Evolutionary conservation across 2,329 filamentous ascomycete species (phyloP), one percentile per base, ranked within the genome.

Genomic region (Purpureocillium lavendulum): DNA sequence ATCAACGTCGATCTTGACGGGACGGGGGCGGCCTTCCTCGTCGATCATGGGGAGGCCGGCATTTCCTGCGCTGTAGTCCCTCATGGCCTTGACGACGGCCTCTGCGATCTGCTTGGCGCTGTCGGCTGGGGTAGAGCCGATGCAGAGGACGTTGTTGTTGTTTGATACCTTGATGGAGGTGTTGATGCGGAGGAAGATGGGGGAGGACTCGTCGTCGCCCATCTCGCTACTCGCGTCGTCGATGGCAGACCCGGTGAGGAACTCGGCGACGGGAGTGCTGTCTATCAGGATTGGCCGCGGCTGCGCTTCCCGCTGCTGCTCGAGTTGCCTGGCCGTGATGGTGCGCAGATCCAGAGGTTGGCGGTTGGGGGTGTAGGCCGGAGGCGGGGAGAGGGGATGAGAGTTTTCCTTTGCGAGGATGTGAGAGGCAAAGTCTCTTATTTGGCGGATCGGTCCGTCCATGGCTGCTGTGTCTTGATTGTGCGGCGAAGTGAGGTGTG

Each of bases 121-220:
- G 4, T 56, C 53, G 5, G 61, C 52, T 2, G 66, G 60, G 5
- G 64, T 59, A 4, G 61, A 51, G 1, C 57, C 49, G 15, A 73
- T 51, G 15, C 66, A 64, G 34, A 75, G 55, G 36, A 71, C 51
- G 53, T 78, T 79, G 53, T 67, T 60, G 53, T 62, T 61, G 44
- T 65, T 67, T 30, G 56, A 55, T 47, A 78, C 59, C 43, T 49
- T 59, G 49, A 76, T 53, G 1, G 67, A 62, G 13, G 68, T 65
- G 47, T 68, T 66, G 57, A 79, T 69, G 13, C 56, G 59, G 33
- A 78, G 54, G 36, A 54, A 60, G 42, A 75, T 64, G 35, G 68
- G 56, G 2, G 63, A 62, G 33, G 54, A 46, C 9, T 52, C 49
- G 29, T 57, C 51, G 7, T 42, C 31, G 1, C 32, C 21, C 35